phyloP scores from a whole-genome alignment of 768 basidiomycete genomes.

The Tremella yokohamensis region DNA sequence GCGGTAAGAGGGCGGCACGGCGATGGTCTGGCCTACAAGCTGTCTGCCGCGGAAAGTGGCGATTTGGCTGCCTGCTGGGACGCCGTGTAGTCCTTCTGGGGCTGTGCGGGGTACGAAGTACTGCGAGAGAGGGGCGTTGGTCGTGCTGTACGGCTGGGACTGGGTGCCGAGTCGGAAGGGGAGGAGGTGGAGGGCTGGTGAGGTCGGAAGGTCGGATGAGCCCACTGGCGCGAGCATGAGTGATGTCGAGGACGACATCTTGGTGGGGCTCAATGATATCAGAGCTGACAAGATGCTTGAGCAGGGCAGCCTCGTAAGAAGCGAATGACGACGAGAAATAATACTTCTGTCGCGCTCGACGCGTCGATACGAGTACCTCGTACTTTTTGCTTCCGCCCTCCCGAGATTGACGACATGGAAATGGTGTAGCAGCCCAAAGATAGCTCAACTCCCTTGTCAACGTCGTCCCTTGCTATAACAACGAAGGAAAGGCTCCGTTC shows the following conservation, averaged over 20 bases:
- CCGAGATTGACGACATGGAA: no score
- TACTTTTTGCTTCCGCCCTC: no score
- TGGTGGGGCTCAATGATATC: no score
- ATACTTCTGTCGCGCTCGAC: neutral
- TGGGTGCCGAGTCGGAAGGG: constrained; percentile 38
- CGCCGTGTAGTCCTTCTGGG: constrained; percentile 13
- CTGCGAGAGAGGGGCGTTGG: constrained; percentile 13
- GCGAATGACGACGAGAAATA: neutral
- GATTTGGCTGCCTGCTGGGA: constrained; percentile 22
- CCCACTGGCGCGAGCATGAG: constrained; percentile 13
- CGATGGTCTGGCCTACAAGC: constrained; percentile 30
- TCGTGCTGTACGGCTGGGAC: constrained; percentile 19
- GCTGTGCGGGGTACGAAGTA: constrained; percentile 37
- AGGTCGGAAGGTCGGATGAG: constrained; percentile 5
- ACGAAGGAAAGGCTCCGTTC: no score
- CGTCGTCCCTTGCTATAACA: no score
- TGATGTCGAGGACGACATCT: constrained; percentile 12
- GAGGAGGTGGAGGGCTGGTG: constrained; percentile 30
- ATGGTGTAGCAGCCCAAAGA: no score
- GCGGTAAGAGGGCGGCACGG: constrained; percentile 31
- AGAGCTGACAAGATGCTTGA: no score
- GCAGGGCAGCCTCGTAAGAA: no score
- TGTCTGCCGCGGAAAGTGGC: constrained; percentile 39
- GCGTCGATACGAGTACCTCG: constrained; percentile 8
- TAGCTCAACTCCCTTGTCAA: no score